Percentiles rank a stretch among this genome's conserved stretches.
These are phyloP conservation scores for Populus hybrid DNA, from an alignment of 441 rosid genomes.

Conservation along the genomic window DNA sequence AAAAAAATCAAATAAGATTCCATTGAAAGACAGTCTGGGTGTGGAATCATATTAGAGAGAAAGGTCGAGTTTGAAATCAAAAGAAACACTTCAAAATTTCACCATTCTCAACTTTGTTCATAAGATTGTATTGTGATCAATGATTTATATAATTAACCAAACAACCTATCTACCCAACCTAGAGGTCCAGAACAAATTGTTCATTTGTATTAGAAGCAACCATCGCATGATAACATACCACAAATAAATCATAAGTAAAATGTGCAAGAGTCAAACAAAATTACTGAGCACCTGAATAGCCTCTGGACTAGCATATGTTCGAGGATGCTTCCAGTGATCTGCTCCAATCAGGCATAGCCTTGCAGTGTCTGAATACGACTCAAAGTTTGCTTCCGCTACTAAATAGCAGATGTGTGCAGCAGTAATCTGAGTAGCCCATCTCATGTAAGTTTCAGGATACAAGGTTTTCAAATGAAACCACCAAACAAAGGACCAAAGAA, in stretches of 20 bases:
- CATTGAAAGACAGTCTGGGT: not conserved
- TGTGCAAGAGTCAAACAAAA: conserved; percentile 1
- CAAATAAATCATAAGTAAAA: not conserved
- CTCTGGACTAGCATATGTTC: conserved; percentile 85
- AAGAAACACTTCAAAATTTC: not conserved
- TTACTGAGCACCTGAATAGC: conserved; percentile 78
- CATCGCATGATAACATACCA: not conserved
- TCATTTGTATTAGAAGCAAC: conserved; percentile 14
- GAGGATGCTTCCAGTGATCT: conserved; percentile 92
- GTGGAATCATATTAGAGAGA: not conserved
- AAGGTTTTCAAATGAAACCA: conserved; percentile 6
- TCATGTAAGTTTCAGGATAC: conserved; percentile 18
- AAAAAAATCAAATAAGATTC: conserved; percentile 14
- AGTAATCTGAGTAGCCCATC: conserved; percentile 50
- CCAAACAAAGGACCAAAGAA: conserved; percentile 15
- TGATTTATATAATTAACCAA: not conserved
- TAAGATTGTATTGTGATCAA: not conserved
- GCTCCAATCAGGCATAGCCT: conserved; percentile 95
- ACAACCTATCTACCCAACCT: not conserved
- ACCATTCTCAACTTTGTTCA: not conserved
- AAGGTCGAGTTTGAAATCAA: not conserved
- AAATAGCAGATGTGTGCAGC: conserved; percentile 97
- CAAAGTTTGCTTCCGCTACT: conserved; percentile 93
- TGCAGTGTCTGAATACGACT: conserved; percentile 84
- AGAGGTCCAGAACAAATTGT: not conserved